phyloP scores from a whole-genome alignment of 1,139 yeast species.

The Tardiomyces digboiensis region DNA sequence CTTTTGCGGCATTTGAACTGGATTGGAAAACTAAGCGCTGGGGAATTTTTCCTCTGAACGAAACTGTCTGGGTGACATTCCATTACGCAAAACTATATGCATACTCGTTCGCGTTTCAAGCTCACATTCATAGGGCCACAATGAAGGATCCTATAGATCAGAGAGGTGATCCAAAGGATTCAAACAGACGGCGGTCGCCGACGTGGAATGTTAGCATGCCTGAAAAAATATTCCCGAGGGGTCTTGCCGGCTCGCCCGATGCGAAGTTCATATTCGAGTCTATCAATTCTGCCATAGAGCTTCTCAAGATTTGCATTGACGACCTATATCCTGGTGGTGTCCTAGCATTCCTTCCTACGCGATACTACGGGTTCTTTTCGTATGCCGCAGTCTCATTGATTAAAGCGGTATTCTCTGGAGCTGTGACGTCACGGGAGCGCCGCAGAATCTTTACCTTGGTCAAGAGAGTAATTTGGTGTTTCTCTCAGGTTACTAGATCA shows the following conservation, averaged over 20 bases:
- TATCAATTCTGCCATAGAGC: slow-evolving; percentile 12
- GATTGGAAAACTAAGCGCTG: slow-evolving; percentile 14
- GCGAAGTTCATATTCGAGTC: slow-evolving; percentile 16
- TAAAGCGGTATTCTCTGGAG: slow-evolving; percentile 11
- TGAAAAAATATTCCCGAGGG: slow-evolving; percentile 13
- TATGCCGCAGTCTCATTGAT: slow-evolving; percentile 17
- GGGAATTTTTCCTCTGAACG: slow-evolving; percentile 14
- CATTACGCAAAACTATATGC: slow-evolving; percentile 15
- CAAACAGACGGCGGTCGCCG: neutral
- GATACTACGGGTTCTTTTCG: slow-evolving; percentile 14
- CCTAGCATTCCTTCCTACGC: slow-evolving; percentile 13
- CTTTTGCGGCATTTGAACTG: slow-evolving; percentile 13
- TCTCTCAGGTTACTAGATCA: slow-evolving; percentile 5
- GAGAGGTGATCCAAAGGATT: neutral
- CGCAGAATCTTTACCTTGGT: slow-evolving; percentile 8
- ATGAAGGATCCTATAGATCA: slow-evolving; percentile 3
- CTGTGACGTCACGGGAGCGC: slow-evolving; percentile 7
- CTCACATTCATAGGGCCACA: slow-evolving; percentile 13
- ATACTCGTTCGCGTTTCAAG: slow-evolving; percentile 17
- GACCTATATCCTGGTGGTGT: slow-evolving; percentile 13
- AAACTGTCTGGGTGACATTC: slow-evolving; percentile 14
- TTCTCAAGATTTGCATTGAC: slow-evolving; percentile 12
- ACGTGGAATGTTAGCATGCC: slow-evolving; percentile 4
- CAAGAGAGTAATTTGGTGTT: slow-evolving; percentile 6
- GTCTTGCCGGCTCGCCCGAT: slow-evolving; percentile 14